Evolutionary conservation across 2,329 filamentous ascomycete species (phyloP), one percentile per base, ranked within the genome.

Genomic region (Alternaria viburni): DNA sequence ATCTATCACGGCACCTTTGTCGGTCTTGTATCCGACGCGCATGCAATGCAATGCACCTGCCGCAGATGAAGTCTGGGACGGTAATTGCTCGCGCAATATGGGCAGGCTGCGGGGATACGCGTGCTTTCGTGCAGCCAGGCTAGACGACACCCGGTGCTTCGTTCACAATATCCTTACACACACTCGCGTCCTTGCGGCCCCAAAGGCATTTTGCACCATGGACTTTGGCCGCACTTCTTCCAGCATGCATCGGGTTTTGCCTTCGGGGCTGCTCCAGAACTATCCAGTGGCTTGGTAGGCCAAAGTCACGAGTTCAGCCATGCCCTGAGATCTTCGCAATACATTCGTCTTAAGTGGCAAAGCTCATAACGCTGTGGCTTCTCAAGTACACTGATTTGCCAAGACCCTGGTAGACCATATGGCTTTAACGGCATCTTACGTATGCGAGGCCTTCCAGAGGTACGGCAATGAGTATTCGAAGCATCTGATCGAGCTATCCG

Each of bases 311-410:
- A 43, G 23, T 19, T 30, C 26, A 46, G 56, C 66, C 65, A 70
- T 58, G 66, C 66, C 63, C 61, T 55, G 30, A 41, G 44, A 44
- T 59, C 21, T 58, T 66, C 30, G 68, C 56, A 54, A 60, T 67
- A 69, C 66, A 59, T 57, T 72, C 54, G 44, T 47, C 61, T 68
- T 73, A 73, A 71, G 69, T 77, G 71, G 72, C 60, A 49, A 58
- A 54, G 59, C 56, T 54, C 54, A 59, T 61, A 57, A 54, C 54
- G 25, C 47, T 30, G 51, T 51, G 57, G 50, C 45, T 51, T 60
- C 58, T 55, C 57, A 46, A 45, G 59, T 44, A 62, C 58, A 51
- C 68, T 65, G 54, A 61, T 32, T 62, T 56, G 70, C 71, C 72
- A 76, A 76, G 71, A 62, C 52, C 69, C 69, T 66, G 72, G 66